Conservation (phyloP, 805 yeast species). For the Metschnikowia santaceciliae region DNA sequence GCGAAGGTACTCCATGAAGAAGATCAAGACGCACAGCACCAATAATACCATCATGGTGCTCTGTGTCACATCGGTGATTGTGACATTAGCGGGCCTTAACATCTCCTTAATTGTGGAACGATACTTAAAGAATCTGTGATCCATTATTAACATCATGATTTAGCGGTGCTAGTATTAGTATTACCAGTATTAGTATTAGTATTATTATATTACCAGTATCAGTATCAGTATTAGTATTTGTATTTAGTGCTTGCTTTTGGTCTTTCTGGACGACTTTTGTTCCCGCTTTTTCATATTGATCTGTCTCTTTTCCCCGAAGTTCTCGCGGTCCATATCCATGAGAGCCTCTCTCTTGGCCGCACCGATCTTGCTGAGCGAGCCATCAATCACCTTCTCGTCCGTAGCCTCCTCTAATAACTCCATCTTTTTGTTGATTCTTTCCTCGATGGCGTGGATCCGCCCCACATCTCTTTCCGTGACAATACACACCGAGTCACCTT, state of each 20-base stretch:
- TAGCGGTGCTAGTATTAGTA: too few species aligned
- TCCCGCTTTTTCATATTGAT: conserved; percentile 44
- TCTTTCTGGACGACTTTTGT: conserved; percentile 3
- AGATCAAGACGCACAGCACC: conserved; percentile 37
- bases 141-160: too few species aligned
- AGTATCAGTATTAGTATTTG: too few species aligned
- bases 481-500: conserved; percentile 77
- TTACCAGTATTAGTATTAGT: too few species aligned
- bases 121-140: conserved; percentile 2
- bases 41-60: conserved; percentile 27
- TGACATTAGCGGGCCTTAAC: conserved; percentile 35
- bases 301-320: conserved; percentile 71
- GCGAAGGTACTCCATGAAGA: conserved; percentile 39
- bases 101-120: conserved; percentile 24
- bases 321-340: conserved; percentile 90
- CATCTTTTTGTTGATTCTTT: conserved; percentile 76
- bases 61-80: conserved; percentile 30
- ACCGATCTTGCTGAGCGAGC: conserved; percentile 64
- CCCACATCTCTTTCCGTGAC: conserved; percentile 83
- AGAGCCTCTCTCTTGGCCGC: conserved; percentile 86
- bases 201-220: too few species aligned
- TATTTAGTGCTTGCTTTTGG: neutral
- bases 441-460: conserved; percentile 82
- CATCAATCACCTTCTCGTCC: conserved; percentile 74
- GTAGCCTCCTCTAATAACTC: conserved; percentile 64